Conservation (phyloP, 192 early-diverging fungal species). For the Polychytrium aggregatum region DNA sequence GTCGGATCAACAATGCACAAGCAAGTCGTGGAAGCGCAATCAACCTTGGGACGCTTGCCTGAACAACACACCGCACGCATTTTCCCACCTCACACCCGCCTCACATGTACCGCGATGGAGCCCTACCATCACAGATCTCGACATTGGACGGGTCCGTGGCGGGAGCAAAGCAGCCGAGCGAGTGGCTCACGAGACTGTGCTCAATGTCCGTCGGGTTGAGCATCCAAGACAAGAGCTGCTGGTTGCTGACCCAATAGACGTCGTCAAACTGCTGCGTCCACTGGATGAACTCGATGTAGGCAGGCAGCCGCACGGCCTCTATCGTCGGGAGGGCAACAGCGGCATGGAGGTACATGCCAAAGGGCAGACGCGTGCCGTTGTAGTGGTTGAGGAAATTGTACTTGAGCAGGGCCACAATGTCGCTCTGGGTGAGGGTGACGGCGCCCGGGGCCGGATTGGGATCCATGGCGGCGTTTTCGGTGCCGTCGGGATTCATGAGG, state of each 20-base stretch:
- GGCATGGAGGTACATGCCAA: slow-evolving; percentile 23
- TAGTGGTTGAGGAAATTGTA: slow-evolving; percentile 18
- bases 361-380: slow-evolving; percentile 14
- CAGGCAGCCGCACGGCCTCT: not conserved
- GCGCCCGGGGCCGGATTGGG: slow-evolving; percentile 10
- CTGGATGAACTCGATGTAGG: slow-evolving; percentile 8
- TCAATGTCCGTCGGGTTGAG: slow-evolving; percentile 5
- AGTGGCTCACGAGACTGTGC: slow-evolving; percentile 1
- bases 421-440: slow-evolving; percentile 3
- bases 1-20: too few relatives aligned
- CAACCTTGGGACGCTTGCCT: too few relatives aligned
- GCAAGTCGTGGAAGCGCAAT: too few relatives aligned
- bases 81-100: too few relatives aligned
- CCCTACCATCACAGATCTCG: slow-evolving; percentile 29
- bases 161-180: slow-evolving; percentile 9
- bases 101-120: too few relatives aligned
- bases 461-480: slow-evolving; percentile 39
- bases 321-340: too few relatives aligned
- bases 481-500: slow-evolving; percentile 27
- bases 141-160: slow-evolving; percentile 7
- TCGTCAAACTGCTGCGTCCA: slow-evolving; percentile 11
- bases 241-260: slow-evolving; percentile 21
- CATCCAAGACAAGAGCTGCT: slow-evolving; percentile 26
- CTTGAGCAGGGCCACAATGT: slow-evolving; percentile 9
- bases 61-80: too few relatives aligned